Percentiles rank a stretch among this genome's conserved stretches.
Conservation (phyloP, 176 grass and related monocot genomes). For the Oryza punctata region DNA sequence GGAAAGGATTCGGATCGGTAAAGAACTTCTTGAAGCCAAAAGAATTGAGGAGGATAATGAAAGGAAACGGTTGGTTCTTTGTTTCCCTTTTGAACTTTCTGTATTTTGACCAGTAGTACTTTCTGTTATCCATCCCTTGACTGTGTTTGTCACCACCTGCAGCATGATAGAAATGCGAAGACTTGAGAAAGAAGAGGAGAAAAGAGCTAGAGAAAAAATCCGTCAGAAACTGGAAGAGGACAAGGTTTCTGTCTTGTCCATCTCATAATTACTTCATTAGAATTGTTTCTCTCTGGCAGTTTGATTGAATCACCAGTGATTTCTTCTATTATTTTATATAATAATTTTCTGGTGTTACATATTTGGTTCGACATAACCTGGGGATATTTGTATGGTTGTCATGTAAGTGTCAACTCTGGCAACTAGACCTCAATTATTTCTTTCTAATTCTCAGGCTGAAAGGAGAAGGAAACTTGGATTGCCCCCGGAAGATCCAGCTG, state of each 20-base stretch:
- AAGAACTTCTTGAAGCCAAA: constrained; percentile 97
- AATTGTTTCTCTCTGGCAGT: no score
- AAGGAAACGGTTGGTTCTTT: constrained; percentile 74
- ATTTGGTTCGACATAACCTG: constrained; percentile 2
- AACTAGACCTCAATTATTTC: background rate
- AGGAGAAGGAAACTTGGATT: constrained; percentile 97
- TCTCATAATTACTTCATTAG: no score
- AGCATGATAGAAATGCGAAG: constrained; percentile 87
- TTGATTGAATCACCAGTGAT: no score
- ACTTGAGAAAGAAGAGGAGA: constrained; percentile 97
- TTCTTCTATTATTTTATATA: background rate
- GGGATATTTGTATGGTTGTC: background rate
- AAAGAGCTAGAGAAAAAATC: constrained; percentile 92
- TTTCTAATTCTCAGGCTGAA: constrained; percentile 64
- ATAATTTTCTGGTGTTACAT: background rate
- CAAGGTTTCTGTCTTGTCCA: constrained; percentile 63
- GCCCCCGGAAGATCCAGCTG: constrained; percentile 77
- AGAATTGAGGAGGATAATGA: constrained; percentile 96
- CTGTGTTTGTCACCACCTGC: constrained; percentile 2
- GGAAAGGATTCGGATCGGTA: constrained; percentile 91
- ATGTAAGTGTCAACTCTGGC: background rate
- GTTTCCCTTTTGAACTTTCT: constrained; percentile 24
- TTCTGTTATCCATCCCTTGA: background rate
- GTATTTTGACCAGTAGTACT: background rate
- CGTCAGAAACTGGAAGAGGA: constrained; percentile 95